Percentiles rank a stretch among this genome's conserved stretches.
Conservation (phyloP, 345 rosid genomes). For the Mercurialis annua region DNA sequence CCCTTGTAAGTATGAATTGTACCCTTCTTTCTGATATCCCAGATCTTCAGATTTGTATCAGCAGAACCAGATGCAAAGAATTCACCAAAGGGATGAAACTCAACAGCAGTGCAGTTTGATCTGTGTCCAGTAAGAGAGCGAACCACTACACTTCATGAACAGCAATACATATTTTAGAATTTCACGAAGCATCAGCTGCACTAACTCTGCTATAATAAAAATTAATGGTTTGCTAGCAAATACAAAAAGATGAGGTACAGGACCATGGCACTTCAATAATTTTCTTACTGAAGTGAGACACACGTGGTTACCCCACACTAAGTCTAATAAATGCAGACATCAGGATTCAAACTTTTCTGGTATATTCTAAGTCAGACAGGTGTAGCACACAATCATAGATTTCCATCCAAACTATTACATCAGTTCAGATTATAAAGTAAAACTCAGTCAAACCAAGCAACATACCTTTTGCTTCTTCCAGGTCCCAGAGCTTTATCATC, state of each 20-base stretch:
- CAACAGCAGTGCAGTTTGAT: slow-evolving; percentile 83
- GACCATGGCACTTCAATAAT: not conserved
- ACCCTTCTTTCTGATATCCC: slow-evolving; percentile 97
- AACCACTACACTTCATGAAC: slow-evolving; percentile 97
- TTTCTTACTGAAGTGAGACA: not conserved
- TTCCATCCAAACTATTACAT: not conserved
- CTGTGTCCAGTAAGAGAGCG: slow-evolving; percentile 96
- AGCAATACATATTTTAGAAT: slow-evolving; percentile 45
- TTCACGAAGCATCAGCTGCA: slow-evolving; percentile 6
- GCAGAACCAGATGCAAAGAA: slow-evolving; percentile 92
- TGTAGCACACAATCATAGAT: not conserved
- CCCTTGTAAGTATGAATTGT: slow-evolving; percentile 96
- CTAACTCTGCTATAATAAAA: not conserved
- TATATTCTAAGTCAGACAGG: not conserved
- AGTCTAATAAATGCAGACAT: not conserved
- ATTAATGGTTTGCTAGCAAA: not conserved
- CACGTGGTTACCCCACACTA: not conserved
- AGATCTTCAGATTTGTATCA: slow-evolving; percentile 74
- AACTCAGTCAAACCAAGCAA: slow-evolving; percentile 18
- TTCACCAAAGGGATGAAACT: slow-evolving; percentile 98
- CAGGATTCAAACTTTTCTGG: not conserved
- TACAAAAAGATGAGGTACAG: not conserved
- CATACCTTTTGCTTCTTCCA: slow-evolving; percentile 79
- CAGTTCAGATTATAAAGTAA: not conserved
- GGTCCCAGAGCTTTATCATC: slow-evolving; percentile 71